Conservation (phyloP, 2,329 filamentous ascomycete genomes). For the Emmonsiellopsis sp. region DNA sequence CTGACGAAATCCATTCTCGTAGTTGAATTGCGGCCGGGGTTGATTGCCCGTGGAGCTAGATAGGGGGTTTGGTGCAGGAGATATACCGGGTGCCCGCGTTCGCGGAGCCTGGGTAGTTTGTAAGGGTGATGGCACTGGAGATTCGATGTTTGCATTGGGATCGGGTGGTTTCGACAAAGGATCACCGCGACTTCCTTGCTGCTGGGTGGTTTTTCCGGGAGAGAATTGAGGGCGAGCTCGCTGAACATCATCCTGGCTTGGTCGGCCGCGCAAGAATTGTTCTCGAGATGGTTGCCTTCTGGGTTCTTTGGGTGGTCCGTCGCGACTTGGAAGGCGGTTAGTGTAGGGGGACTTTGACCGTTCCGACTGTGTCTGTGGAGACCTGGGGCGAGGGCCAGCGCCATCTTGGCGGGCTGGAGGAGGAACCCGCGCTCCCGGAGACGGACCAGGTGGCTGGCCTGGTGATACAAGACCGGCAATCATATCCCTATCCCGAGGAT, state of each 20-base stretch:
- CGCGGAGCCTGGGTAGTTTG: conserved; percentile 3
- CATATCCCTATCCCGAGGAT: conserved; percentile 65
- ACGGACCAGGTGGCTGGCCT: conserved; percentile 13
- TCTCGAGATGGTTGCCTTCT: conserved; percentile 28
- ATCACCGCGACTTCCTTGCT: conserved; percentile 16
- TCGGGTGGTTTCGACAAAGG: conserved; percentile 12
- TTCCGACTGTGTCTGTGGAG: conserved; percentile 20
- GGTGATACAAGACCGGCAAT: conserved; percentile 49
- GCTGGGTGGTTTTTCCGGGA: conserved; percentile 19
- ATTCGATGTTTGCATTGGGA: not conserved
- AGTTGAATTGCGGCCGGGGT: not conserved
- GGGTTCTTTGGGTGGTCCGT: conserved; percentile 22
- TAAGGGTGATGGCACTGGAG: conserved; percentile 4
- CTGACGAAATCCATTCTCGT: conserved; percentile 1
- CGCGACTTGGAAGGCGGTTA: conserved; percentile 28
- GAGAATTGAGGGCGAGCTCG: conserved; percentile 24
- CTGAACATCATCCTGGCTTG: conserved; percentile 32
- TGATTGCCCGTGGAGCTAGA: conserved; percentile 1
- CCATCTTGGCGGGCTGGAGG: conserved; percentile 17
- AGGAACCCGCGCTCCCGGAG: conserved; percentile 17
- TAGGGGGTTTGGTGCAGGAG: conserved; percentile 2
- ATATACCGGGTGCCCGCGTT: conserved; percentile 2
- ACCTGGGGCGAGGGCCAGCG: conserved; percentile 18
- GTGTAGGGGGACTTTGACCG: conserved; percentile 23
- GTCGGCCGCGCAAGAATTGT: conserved; percentile 25